These are phyloP conservation scores for Mycoemilia scoparia DNA, from an alignment of 192 early-diverging fungal genomes.

Conservation along the genomic window DNA sequence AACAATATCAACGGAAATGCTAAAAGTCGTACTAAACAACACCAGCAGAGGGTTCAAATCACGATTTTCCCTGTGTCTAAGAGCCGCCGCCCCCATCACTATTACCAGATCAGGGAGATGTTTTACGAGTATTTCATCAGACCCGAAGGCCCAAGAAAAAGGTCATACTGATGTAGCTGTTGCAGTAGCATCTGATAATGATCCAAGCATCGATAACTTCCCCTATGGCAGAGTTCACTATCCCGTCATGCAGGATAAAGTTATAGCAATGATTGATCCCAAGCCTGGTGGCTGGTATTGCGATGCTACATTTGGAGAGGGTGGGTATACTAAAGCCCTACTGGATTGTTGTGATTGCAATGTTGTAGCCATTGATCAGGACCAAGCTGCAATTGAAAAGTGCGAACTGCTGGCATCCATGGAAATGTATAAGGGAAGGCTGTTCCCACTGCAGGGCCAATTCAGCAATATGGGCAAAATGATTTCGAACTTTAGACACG, in stretches of 20 bases:
- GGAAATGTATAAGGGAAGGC: slow-evolving; percentile 22
- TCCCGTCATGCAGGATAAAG: slow-evolving; percentile 33
- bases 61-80: too few relatives aligned
- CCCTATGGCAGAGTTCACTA: slow-evolving; percentile 15
- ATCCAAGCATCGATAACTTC: too few relatives aligned
- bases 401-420: slow-evolving; percentile 25
- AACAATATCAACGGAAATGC: too few relatives aligned
- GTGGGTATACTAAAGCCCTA: slow-evolving; percentile 47
- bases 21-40: too few relatives aligned
- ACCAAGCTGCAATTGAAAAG: slow-evolving; percentile 40
- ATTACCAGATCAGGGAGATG: too few relatives aligned
- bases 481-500: slow-evolving; percentile 6
- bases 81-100: too few relatives aligned
- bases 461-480: slow-evolving; percentile 36
- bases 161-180: too few relatives aligned
- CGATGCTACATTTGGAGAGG: slow-evolving; percentile 59
- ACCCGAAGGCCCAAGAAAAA: too few relatives aligned
- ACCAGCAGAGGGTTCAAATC: too few relatives aligned
- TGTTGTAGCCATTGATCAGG: slow-evolving; percentile 55
- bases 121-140: too few relatives aligned
- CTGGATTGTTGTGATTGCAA: slow-evolving; percentile 38
- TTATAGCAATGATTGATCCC: slow-evolving; percentile 23
- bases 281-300: slow-evolving; percentile 26
- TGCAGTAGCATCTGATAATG: too few relatives aligned
- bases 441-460: slow-evolving; percentile 35